Evolutionary conservation across 805 yeast species (phyloP).

Genomic region (Geotrichum ghanense): DNA sequence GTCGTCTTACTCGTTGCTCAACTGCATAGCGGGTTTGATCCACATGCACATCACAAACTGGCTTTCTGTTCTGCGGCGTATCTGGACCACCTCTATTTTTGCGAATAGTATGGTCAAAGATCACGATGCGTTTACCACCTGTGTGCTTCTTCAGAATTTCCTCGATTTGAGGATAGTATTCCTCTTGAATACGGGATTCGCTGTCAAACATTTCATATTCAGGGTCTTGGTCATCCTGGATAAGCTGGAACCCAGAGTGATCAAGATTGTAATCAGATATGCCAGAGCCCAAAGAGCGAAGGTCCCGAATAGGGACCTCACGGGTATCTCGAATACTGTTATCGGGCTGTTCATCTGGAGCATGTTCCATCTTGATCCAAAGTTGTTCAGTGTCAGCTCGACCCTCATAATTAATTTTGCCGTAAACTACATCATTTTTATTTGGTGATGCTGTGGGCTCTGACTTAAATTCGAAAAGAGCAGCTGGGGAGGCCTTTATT

Average conservation of each 20-base stretch:
- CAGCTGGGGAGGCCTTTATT: no score
- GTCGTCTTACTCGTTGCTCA: constrained; percentile 12
- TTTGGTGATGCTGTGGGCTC: no score
- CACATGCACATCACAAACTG: constrained; percentile 15
- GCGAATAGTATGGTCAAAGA: constrained; percentile 17
- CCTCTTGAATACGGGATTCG: constrained; percentile 11
- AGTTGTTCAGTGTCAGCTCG: not conserved
- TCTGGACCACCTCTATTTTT: constrained; percentile 2
- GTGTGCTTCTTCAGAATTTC: constrained; percentile 13
- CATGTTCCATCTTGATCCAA: not conserved
- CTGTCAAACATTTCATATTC: constrained; percentile 10
- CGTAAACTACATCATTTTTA: no score
- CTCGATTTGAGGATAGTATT: constrained; percentile 15
- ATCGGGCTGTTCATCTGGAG: not conserved
- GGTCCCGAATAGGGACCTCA: not conserved
- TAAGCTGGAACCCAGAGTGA: constrained; percentile 5
- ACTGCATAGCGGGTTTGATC: constrained; percentile 18
- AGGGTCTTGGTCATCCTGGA: constrained; percentile 4
- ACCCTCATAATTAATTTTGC: not conserved
- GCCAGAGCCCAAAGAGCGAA: not conserved
- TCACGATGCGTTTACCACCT: constrained; percentile 14
- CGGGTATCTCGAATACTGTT: not conserved
- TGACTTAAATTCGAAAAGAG: no score
- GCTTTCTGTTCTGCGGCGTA: constrained; percentile 13
- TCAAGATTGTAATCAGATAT: constrained; percentile 2